Percentiles rank a stretch among this genome's conserved stretches.
Evolutionary conservation across 345 rosid species (phyloP).

Genomic region (Populus euphratica): DNA sequence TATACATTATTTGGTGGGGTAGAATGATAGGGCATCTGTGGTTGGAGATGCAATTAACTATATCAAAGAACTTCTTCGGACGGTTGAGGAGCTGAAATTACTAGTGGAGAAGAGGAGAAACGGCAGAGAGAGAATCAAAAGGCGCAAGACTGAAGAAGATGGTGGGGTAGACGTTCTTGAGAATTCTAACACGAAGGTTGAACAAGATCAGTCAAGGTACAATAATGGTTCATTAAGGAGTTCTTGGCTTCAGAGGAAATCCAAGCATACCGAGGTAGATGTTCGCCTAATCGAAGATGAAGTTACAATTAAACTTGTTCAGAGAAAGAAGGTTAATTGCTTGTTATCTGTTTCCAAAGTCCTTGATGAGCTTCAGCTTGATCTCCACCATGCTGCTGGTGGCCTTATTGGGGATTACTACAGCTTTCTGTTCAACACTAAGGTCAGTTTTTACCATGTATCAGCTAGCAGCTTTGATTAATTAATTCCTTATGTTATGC

Average conservation of each 20-base stretch:
- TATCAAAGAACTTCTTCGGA: constrained; percentile 65
- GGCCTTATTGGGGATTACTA: constrained; percentile 80
- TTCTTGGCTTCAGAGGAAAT: constrained; percentile 88
- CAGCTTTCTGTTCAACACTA: constrained; percentile 76
- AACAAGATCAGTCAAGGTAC: constrained; percentile 45
- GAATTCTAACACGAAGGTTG: constrained; percentile 35
- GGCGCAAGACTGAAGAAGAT: constrained; percentile 41
- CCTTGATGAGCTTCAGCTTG: constrained; percentile 74
- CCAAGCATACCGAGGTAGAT: constrained; percentile 79
- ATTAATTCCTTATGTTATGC: not conserved
- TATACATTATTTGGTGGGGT: not conserved
- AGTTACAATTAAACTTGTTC: constrained; percentile 79
- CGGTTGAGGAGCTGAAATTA: constrained; percentile 65
- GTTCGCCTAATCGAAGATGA: constrained; percentile 81
- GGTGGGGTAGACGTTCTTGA: constrained; percentile 37
- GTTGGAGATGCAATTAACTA: constrained; percentile 78
- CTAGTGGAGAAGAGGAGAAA: constrained; percentile 75
- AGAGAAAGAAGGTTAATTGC: constrained; percentile 74
- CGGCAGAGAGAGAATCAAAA: constrained; percentile 49
- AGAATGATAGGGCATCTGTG: constrained; percentile 81
- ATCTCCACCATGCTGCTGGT: constrained; percentile 82
- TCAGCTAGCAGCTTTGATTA: not conserved
- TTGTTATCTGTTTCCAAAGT: constrained; percentile 68
- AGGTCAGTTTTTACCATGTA: constrained; percentile 38
- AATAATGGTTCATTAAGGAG: constrained; percentile 51